Base-by-base conservation (phyloP, 768 basidiomycete species). In the Xerocomellus dryophilus region DNA sequence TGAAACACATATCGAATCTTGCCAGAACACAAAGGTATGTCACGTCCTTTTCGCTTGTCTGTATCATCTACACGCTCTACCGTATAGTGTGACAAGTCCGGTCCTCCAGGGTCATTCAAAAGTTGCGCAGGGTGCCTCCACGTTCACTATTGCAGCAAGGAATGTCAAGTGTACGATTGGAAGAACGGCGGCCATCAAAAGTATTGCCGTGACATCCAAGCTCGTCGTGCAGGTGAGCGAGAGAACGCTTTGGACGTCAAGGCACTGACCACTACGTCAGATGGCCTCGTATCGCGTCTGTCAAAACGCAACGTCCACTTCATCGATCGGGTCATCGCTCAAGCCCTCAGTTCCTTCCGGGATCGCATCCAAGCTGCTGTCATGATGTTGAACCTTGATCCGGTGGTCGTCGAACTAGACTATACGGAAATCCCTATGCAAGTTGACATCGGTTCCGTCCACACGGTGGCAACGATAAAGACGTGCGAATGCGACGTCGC, bases 141-240 rank as follows among this genome's bases (percentile, higher is more conserved):
- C 38, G 67, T 69, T 21, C 52, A 67, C 43, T 71, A 68, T 38
- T 68, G 67, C 49, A 60, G 65, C 53, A 68, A 54, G 43, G 67
- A 69, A 50, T 71, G 69, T 47, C 69, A 68, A 43, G 63, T 52
- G 0, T 59, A 66, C 45, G 67, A 68, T 35, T 68, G 67, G 67
- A 68, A 59, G 50, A 53, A 57, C n/a, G 67, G 69, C 11, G 51
- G 56, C 4, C 67, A 71, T 50, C 57, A 51, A 52, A 58, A 45
- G 38, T 60, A 68, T 40, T 68, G 67, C 34, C 58, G 50, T 17
- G 62, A 61, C 36, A 69, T 68, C 27, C 67, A 69, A 50, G 58
- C 57, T 17, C 62, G 64, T 38, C 64, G 57, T 39, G 59, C 64
- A 38, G 47, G 67, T 68, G 20, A 48, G 66, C 40, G 32, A 43